These are phyloP conservation scores for Cynara cardunculus DNA, from an alignment of 129 eudicot genomes.

Conservation along the genomic window DNA sequence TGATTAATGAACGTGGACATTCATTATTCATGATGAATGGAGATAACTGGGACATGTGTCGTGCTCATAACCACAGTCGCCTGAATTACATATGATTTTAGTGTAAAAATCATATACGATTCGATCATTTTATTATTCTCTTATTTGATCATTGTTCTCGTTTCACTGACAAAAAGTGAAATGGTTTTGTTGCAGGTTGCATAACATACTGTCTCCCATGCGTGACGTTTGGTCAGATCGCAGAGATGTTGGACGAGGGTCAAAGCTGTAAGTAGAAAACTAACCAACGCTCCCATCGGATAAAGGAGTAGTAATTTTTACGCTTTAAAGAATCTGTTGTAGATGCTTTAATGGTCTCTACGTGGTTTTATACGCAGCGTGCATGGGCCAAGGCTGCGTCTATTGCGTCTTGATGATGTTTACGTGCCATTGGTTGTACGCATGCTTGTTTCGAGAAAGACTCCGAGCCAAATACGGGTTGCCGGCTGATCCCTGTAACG, in stretches of 20 bases:
- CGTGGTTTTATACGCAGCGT: conserved; percentile 21
- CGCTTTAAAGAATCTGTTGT: too few species aligned
- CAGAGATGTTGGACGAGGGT: conserved; percentile 47
- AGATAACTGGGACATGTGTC: too few species aligned
- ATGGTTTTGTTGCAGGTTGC: conserved; percentile 41
- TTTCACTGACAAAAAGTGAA: too few species aligned
- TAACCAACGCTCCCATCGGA: not conserved
- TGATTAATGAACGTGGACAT: too few species aligned
- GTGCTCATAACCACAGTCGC: too few species aligned
- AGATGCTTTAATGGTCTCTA: not conserved
- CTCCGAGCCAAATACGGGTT: conserved; percentile 28
- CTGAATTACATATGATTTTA: too few species aligned
- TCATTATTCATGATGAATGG: not conserved
- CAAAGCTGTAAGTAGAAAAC: conserved; percentile 32
- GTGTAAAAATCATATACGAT: too few species aligned
- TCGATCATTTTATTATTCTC: too few species aligned
- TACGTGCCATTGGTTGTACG: conserved; percentile 35
- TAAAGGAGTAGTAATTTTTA: too few species aligned
- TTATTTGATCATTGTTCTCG: too few species aligned
- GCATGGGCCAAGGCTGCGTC: conserved; percentile 30
- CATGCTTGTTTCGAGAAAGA: conserved; percentile 37
- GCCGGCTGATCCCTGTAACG: conserved; percentile 33
- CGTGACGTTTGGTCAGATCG: conserved; percentile 46
- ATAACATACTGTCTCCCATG: conserved; percentile 51
- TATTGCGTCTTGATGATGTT: conserved; percentile 22